Evolutionary conservation across 2,329 filamentous ascomycete genomes (phyloP), one percentile per base, ranked within the genome.

Genomic region (Fusarium albosuccineum): DNA sequence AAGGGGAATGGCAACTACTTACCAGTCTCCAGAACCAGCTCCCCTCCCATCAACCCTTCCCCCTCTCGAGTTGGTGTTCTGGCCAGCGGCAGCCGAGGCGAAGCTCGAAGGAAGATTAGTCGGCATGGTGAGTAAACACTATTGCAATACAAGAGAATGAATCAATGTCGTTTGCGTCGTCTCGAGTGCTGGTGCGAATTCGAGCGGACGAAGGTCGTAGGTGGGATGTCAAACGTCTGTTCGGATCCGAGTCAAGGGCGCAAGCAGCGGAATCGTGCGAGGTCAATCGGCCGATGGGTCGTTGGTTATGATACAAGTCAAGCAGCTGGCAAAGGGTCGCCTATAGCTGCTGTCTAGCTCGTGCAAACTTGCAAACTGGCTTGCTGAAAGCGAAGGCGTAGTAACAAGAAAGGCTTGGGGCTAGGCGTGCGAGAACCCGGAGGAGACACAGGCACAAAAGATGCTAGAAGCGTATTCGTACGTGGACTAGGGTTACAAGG

Each of bases 71-170:
- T 78, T 89, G 77, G 84, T 82, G 74, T 86, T 89, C 79, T 92
- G 91, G 79, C 91, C 91, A 78, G 92, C 91, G 72, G 92, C 92
- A 74, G 92, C 92, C 77, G 92, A 93, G 78, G 92, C 92, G 82
- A 94, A 94, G 85, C 91, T 94, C 73, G 92, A 93, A 74, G 91
- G 89, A 79, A 93, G 87, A 82, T 91, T 90, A 78, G 89, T 88
- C 82, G 91, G 87, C 91, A 93, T 85, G 62, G 67, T 80, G 71
- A 71, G 62, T 62, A 60, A 64, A 67, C 68, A 54, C 62, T 73
- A 62, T 67, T 46, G 55, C 57, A 57, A 53, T 54, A 33, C 17
- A 54, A 45, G 49, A 52, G 44, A 49, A 33, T 56, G 17, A 55
- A 55, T 36, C 30, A 22, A 40, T 54, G 37, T 65, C 34, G 16